phyloP scores from a whole-genome alignment of 305 asterid genomes.

The Rubia occidens region DNA sequence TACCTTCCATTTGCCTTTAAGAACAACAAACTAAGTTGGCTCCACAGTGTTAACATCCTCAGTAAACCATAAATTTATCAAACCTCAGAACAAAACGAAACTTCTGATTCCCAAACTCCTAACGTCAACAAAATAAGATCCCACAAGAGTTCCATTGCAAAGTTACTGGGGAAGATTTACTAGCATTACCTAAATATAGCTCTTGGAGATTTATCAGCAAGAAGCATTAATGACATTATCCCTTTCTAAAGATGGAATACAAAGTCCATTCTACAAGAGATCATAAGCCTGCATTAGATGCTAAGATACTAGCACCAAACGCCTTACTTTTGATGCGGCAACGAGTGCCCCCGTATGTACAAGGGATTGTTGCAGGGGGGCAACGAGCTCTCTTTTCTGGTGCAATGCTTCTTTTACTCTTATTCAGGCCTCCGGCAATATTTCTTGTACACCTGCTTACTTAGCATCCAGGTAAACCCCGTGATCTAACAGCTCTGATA shows the following conservation, averaged over 20 bases:
- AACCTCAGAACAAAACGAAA: too few species aligned
- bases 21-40: too few species aligned
- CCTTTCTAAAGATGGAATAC: neutral
- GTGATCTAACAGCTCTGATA: slow-evolving; percentile 68
- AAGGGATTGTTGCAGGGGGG: too few species aligned
- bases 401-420: too few species aligned
- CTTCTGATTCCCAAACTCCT: too few species aligned
- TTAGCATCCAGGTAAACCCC: slow-evolving; percentile 45
- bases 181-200: neutral
- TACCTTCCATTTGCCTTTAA: too few species aligned
- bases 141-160: neutral
- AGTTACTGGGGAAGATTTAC: neutral
- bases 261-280: neutral
- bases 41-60: too few species aligned
- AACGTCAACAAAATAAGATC: neutral
- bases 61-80: too few species aligned
- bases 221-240: neutral
- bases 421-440: neutral
- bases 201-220: neutral
- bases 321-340: neutral
- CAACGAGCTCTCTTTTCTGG: too few species aligned
- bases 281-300: neutral
- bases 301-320: neutral
- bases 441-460: slow-evolving; percentile 12
- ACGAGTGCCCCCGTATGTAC: neutral